A percentile compares a stretch with the other conserved stretches of the same genome.
These are phyloP conservation scores for Sporopachydermia cereana DNA, from an alignment of 1,139 yeast genomes.

Conservation along the genomic window DNA sequence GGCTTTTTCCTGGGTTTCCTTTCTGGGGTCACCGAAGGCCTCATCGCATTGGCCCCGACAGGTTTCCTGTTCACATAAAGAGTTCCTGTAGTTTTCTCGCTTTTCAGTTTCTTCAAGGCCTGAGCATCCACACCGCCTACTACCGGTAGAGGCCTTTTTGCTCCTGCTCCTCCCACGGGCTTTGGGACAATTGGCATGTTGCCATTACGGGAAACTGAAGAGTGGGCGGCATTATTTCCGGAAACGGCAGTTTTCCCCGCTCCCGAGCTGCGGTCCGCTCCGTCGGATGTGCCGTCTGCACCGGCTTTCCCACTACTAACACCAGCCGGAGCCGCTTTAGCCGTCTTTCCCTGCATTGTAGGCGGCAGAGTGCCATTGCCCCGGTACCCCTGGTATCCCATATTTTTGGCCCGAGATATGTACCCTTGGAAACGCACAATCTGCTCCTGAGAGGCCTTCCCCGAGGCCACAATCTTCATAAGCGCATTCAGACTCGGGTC, in stretches of 20 bases:
- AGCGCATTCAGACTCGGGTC: conserved; percentile 55
- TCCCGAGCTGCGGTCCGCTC: not conserved
- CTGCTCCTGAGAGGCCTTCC: conserved; percentile 59
- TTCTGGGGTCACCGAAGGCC: conserved; percentile 6
- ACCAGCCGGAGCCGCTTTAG: conserved; percentile 2
- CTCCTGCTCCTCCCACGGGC: conserved; percentile 12
- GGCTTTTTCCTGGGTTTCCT: conserved; percentile 13
- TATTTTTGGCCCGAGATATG: conserved; percentile 29
- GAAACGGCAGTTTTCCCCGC: not conserved
- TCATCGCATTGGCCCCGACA: not conserved
- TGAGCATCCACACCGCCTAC: not conserved
- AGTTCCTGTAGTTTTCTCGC: conserved; percentile 6
- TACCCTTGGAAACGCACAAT: conserved; percentile 70
- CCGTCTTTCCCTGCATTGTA: conserved; percentile 3
- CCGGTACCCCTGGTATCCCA: conserved; percentile 4
- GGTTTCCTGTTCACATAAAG: not conserved
- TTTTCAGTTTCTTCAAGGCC: conserved; percentile 5
- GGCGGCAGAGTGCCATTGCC: conserved; percentile 6
- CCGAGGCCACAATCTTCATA: conserved; percentile 79
- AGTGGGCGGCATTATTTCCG: not conserved
- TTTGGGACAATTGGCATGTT: conserved; percentile 11
- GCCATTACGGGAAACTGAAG: not conserved
- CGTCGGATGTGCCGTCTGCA: not conserved
- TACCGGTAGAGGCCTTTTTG: conserved; percentile 12
- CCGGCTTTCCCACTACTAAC: not conserved